phyloP scores from a whole-genome alignment of 805 yeast genomes.

The Blastobotrys muscicola region DNA sequence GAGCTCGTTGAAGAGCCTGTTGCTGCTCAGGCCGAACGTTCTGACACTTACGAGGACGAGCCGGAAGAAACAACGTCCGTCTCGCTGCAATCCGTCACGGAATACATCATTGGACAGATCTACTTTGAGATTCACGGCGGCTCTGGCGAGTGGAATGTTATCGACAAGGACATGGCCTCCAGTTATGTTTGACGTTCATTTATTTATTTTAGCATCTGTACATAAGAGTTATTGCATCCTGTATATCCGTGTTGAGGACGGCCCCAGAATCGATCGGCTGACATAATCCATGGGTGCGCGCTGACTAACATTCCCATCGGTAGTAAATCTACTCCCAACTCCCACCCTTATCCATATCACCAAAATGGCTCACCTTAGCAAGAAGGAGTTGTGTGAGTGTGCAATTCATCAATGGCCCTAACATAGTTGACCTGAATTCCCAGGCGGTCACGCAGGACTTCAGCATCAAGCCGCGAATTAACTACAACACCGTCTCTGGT shows the following conservation, averaged over 20 bases:
- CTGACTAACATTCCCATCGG: not conserved
- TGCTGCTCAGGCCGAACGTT: not conserved
- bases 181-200: too few relatives aligned
- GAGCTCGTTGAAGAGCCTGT: not conserved
- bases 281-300: too few relatives aligned
- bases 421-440: conserved; percentile 58
- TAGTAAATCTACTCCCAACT: not conserved
- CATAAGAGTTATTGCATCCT: too few relatives aligned
- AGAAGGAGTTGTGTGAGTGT: not conserved
- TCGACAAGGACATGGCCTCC: conserved; percentile 8
- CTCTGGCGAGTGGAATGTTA: conserved; percentile 28
- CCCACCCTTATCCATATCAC: not conserved
- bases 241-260: too few relatives aligned
- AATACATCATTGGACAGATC: conserved; percentile 24
- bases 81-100: conserved; percentile 10
- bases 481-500: conserved; percentile 95
- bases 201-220: too few relatives aligned
- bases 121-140: conserved; percentile 27
- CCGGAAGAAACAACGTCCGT: not conserved
- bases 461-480: conserved; percentile 80
- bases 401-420: not conserved
- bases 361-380: too few relatives aligned
- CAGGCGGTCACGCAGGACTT: conserved; percentile 88
- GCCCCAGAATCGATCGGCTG: too few relatives aligned
- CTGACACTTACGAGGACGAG: too few relatives aligned